A percentile compares a stretch with the other conserved stretches of the same genome.
These are phyloP conservation scores for Boletus rubroflammeus DNA, from an alignment of 768 basidiomycete genomes.

Conservation along the genomic window DNA sequence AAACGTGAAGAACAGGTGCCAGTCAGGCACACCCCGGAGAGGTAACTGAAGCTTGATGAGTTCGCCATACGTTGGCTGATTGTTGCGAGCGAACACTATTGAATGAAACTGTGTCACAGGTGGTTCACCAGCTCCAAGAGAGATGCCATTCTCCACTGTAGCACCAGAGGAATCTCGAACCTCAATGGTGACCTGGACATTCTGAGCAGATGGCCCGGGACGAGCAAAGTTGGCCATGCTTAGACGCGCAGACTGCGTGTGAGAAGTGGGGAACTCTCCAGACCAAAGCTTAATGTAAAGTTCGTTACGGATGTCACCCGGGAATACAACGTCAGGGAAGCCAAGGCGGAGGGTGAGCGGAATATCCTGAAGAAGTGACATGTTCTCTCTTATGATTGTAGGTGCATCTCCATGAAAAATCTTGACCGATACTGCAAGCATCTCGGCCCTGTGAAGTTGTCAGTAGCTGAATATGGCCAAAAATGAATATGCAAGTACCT, in stretches of 20 bases:
- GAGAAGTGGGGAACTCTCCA: conserved; percentile 72
- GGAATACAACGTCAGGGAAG: conserved; percentile 95
- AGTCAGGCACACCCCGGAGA: conserved; percentile 59
- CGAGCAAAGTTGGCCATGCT: conserved; percentile 59
- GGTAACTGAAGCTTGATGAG: conserved; percentile 85
- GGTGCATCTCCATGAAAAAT: conserved; percentile 79
- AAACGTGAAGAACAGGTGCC: conserved; percentile 95
- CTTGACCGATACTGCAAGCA: conserved; percentile 79
- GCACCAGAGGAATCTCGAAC: conserved; percentile 71
- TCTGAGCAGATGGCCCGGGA: conserved; percentile 47
- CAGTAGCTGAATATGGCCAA: not conserved
- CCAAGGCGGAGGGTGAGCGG: conserved; percentile 84
- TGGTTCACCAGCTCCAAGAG: conserved; percentile 83
- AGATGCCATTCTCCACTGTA: conserved; percentile 66
- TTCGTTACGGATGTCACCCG: conserved; percentile 89
- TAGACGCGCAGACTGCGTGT: conserved; percentile 50
- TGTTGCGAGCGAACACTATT: conserved; percentile 85
- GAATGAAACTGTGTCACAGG: conserved; percentile 79
- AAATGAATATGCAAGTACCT: conserved; percentile 46
- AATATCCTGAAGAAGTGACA: conserved; percentile 74
- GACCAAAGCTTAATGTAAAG: conserved; percentile 96
- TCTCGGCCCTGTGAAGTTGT: conserved; percentile 63
- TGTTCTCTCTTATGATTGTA: conserved; percentile 78
- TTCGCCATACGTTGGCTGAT: conserved; percentile 89
- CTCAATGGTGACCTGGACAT: conserved; percentile 88